phyloP scores from a whole-genome alignment of 805 yeast species.

The Kodamaea restingae region DNA sequence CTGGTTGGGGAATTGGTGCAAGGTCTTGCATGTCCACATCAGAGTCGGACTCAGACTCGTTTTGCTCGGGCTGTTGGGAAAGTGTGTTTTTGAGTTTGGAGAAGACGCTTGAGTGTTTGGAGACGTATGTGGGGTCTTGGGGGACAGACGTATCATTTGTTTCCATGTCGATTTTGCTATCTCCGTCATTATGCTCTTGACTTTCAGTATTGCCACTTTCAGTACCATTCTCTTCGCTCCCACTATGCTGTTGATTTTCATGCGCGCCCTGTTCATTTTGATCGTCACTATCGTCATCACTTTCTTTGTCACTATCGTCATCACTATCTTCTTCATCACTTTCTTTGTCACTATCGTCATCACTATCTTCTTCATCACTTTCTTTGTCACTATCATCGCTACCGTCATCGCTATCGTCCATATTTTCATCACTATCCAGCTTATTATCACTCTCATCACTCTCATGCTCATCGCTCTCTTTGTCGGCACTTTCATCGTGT shows the following conservation, averaged over 20 bases:
- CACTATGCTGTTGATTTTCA: no score
- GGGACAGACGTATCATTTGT: no score
- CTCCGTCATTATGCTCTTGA: no score
- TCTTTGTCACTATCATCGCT: not conserved
- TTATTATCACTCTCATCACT: conserved; percentile 10
- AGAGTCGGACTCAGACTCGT: conserved; percentile 16
- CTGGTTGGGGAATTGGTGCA: conserved; percentile 85
- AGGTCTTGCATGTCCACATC: conserved; percentile 31
- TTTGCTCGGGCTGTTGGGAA: conserved; percentile 10
- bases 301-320: conserved; percentile 9
- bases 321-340: not conserved
- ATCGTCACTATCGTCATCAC: conserved; percentile 16
- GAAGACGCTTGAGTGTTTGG: conserved; percentile 22
- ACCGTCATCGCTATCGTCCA: not conserved
- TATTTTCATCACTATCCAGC: not conserved
- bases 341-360: conserved; percentile 7
- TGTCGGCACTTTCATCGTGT: conserved; percentile 10
- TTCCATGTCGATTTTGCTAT: no score
- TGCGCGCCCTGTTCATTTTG: not conserved
- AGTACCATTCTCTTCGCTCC: not conserved
- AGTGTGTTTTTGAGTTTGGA: conserved; percentile 26
- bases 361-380: conserved; percentile 2
- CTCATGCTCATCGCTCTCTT: conserved; percentile 16
- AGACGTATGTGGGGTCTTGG: conserved; percentile 16
- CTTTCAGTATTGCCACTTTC: not conserved